These are phyloP conservation scores for Volvariella surrecta DNA, from an alignment of 1,284 basidiomycete genomes.

Conservation along the genomic window DNA sequence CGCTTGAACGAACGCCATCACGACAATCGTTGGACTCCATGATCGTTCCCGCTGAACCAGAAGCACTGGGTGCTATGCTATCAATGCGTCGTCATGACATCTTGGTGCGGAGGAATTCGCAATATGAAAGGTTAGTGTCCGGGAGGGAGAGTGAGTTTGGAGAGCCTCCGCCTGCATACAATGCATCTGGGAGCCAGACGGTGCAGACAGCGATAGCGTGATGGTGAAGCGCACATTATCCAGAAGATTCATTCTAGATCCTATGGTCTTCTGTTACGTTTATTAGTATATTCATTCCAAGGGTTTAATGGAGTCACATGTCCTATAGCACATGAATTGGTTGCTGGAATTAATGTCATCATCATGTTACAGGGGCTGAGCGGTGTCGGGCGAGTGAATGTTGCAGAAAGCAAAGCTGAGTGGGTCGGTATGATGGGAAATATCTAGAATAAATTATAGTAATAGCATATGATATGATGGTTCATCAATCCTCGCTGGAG, in stretches of 20 bases:
- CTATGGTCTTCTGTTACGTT: too few species aligned
- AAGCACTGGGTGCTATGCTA: slow-evolving; percentile 18
- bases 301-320: too few species aligned
- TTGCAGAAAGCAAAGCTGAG: too few species aligned
- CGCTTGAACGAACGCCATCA: slow-evolving; percentile 21
- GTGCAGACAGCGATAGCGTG: slow-evolving; percentile 1
- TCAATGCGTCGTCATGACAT: slow-evolving; percentile 20
- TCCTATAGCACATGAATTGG: too few species aligned
- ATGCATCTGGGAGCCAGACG: slow-evolving; percentile 12
- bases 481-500: slow-evolving; percentile 27
- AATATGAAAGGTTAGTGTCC: slow-evolving; percentile 44
- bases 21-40: slow-evolving; percentile 25
- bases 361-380: too few species aligned
- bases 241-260: not conserved
- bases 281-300: too few species aligned
- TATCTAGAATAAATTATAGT: slow-evolving; percentile 10
- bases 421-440: not conserved
- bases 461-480: slow-evolving; percentile 11
- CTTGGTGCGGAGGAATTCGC: slow-evolving; percentile 25
- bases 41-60: slow-evolving; percentile 25
- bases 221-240: not conserved
- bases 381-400: too few species aligned
- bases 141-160: slow-evolving; percentile 38
- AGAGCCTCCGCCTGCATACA: slow-evolving; percentile 37
- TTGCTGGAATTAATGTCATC: too few species aligned